Conservation (phyloP, 306 rosid genomes). For the Calophaca sinica region DNA sequence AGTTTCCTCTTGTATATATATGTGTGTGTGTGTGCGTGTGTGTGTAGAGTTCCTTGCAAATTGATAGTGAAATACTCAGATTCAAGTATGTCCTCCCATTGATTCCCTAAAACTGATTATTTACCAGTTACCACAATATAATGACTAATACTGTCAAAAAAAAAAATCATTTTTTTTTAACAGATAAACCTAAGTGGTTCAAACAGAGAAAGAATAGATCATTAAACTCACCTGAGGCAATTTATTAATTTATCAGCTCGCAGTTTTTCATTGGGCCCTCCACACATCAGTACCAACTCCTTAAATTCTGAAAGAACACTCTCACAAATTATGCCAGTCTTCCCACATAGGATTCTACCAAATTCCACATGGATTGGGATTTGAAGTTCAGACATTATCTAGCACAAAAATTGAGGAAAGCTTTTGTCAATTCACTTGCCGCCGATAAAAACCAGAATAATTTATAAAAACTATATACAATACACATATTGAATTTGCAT, state of each 20-base stretch:
- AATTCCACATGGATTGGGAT: constrained; percentile 73
- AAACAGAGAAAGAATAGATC: constrained; percentile 11
- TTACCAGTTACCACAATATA: not conserved
- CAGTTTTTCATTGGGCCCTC: constrained; percentile 85
- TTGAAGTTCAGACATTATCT: constrained; percentile 85
- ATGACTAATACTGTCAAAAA: not conserved
- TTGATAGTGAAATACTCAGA: too few relatives aligned
- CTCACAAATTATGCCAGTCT: constrained; percentile 79
- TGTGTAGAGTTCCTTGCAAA: too few relatives aligned
- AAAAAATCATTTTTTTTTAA: not conserved
- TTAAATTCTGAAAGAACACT: constrained; percentile 79
- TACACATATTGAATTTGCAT: constrained; percentile 2
- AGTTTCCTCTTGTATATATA: too few relatives aligned
- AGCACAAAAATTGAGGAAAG: constrained; percentile 42
- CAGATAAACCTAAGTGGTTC: constrained; percentile 15
- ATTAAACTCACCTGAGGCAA: constrained; percentile 68
- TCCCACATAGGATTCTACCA: constrained; percentile 59
- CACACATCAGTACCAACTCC: constrained; percentile 80
- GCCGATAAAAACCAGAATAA: constrained; percentile 13
- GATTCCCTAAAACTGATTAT: constrained; percentile 28
- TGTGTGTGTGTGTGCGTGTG: too few relatives aligned
- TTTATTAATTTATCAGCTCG: constrained; percentile 74
- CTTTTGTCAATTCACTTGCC: constrained; percentile 27
- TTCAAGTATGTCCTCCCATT: not conserved
- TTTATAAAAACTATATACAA: constrained; percentile 20